Conservation (phyloP, 2,329 filamentous ascomycete species). For the Hypoxylon sp. region DNA sequence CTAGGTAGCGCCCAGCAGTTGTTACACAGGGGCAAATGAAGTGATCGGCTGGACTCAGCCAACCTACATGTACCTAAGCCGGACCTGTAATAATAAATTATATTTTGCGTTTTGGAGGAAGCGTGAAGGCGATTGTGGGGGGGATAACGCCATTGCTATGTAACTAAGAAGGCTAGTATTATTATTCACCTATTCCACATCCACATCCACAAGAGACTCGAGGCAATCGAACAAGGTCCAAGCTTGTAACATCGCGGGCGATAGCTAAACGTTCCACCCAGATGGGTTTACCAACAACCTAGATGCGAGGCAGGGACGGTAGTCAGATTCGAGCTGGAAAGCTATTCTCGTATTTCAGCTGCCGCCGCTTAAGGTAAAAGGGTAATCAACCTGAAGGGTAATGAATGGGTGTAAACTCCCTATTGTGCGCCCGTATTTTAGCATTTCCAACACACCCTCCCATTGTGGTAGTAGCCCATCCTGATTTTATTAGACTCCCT, state of each 20-base stretch:
- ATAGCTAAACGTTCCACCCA: slow-evolving; percentile 39
- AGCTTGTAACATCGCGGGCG: slow-evolving; percentile 38
- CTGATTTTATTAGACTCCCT: slow-evolving; percentile 8
- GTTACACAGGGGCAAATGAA: neutral
- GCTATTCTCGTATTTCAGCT: slow-evolving; percentile 35
- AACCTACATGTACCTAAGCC: slow-evolving; percentile 25
- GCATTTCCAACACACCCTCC: neutral
- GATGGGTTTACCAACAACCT: slow-evolving; percentile 37
- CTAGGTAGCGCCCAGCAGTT: neutral
- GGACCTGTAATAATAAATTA: slow-evolving; percentile 23
- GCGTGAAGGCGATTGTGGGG: slow-evolving; percentile 30
- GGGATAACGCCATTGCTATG: slow-evolving; percentile 37
- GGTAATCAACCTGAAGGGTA: too few species aligned
- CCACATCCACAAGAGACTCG: slow-evolving; percentile 25
- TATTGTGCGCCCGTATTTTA: slow-evolving; percentile 28
- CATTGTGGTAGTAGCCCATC: neutral
- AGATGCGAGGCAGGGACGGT: slow-evolving; percentile 17
- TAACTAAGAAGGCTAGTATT: slow-evolving; percentile 32
- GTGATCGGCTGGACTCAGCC: slow-evolving; percentile 3
- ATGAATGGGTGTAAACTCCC: slow-evolving; percentile 6
- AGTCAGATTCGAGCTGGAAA: slow-evolving; percentile 1
- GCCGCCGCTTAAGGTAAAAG: slow-evolving; percentile 20
- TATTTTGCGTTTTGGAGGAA: slow-evolving; percentile 31
- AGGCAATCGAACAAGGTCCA: slow-evolving; percentile 29
- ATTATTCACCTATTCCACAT: slow-evolving; percentile 23